A percentile compares a stretch with the other conserved stretches of the same genome.
phyloP scores from a whole-genome alignment of 306 rosid species.

The Begonia loranthoides region DNA sequence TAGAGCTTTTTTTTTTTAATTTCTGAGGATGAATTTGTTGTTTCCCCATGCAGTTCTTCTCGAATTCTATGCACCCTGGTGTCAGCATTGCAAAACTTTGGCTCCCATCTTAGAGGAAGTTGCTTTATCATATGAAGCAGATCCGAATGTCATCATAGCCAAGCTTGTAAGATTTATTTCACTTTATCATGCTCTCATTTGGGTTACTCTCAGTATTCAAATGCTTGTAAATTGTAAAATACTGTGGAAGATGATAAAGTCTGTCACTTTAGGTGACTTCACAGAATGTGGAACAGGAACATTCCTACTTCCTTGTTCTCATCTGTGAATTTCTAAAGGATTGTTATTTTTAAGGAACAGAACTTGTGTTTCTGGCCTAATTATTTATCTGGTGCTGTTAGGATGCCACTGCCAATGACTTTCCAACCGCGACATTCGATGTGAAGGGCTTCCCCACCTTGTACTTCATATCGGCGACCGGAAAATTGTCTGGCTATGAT shows the following conservation, averaged over 20 bases:
- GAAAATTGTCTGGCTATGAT: conserved; percentile 34
- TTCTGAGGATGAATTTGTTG: too few species aligned
- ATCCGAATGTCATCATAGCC: conserved; percentile 57
- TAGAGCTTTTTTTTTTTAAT: too few species aligned
- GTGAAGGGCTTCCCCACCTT: conserved; percentile 81
- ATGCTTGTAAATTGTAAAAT: too few species aligned
- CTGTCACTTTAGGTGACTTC: too few species aligned
- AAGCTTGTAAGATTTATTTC: conserved; percentile 48
- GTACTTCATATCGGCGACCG: conserved; percentile 63
- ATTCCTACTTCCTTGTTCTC: too few species aligned
- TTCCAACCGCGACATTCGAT: conserved; percentile 42
- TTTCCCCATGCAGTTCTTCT: conserved; percentile 47
- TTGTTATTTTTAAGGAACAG: too few species aligned
- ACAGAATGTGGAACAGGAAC: too few species aligned
- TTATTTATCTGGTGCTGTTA: conserved; percentile 12
- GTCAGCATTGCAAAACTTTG: conserved; percentile 84
- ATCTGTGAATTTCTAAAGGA: too few species aligned
- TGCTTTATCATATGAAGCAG: conserved; percentile 55
- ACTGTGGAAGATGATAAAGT: too few species aligned
- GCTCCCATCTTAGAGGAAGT: conserved; percentile 93
- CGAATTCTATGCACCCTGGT: conserved; percentile 96
- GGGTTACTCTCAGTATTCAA: background rate
- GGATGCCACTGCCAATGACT: conserved; percentile 91
- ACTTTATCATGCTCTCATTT: background rate
- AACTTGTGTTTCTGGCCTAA: background rate